Evolutionary conservation across 2,329 filamentous ascomycete species (phyloP), one percentile per base, ranked within the genome.

Genomic region (Phyllosticta ampelicida): DNA sequence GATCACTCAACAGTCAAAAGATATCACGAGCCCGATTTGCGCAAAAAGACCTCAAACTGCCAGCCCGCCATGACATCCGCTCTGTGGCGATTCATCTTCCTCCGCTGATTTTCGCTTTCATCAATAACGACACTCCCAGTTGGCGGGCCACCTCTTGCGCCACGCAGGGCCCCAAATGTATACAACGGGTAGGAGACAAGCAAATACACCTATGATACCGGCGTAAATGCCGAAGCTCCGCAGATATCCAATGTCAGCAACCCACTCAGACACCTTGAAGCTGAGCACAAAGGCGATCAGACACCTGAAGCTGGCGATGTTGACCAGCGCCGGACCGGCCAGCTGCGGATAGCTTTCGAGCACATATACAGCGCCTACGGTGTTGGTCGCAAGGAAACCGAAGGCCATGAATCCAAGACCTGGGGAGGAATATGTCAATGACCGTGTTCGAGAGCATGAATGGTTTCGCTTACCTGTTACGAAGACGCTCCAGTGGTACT

Each of bases 331-430:
- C 5, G 67, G 67, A 9, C 67, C 67, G 8, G 67, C 67, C 57
- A 67, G 62, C 52, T 68, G 65, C 18, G 67, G 66, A 55, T 69
- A 69, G 60, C 62, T 64, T 57, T 69, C 67, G 1, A 69, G 61
- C 10, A 68, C 64, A 53, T 68, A 69, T n/a, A 69, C 67, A 2
- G 65, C 63, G 11, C 65, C 63, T 44, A 69, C 63, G 6, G 67
- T 68, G 44, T 67, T 69, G 5, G 65, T 64, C 9, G 64, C 63
- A 1, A 69, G 62, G 60, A 67, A 68, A 10, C 66, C 65, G 52
- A 69, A 66, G 2, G 64, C 63, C 56, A 68, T 66, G 26, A 67
- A 60, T 18, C 65, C 66, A 9, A 67, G 60, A 10, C 64, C 67
- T 16, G 65, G 48, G 9, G 8, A 26, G 23, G 8, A 8, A 3